A percentile compares a stretch with the other conserved stretches of the same genome.
Evolutionary conservation across 2,329 filamentous ascomycete species (phyloP).

Genomic region (Fusarium albosuccineum): DNA sequence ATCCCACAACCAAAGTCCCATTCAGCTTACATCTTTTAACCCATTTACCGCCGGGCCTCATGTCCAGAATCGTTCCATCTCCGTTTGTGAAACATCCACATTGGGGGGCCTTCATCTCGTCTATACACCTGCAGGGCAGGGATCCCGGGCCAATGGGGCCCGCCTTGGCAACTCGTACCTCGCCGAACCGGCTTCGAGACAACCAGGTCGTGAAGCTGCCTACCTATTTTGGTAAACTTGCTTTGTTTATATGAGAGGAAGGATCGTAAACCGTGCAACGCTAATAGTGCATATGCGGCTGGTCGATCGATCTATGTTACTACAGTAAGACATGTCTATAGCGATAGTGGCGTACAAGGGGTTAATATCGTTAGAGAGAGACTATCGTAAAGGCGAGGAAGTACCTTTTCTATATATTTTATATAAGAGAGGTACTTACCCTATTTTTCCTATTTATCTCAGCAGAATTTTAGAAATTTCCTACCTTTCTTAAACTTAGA

Average conservation of each 20-base stretch:
- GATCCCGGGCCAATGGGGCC: background rate
- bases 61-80: background rate
- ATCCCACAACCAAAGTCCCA: background rate
- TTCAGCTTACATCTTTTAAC: background rate
- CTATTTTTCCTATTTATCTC: no score
- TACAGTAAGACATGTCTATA: no score
- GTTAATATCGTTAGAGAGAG: no score
- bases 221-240: background rate
- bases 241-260: background rate
- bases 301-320: no score
- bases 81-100: background rate
- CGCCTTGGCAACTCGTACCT: background rate
- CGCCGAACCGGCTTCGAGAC: background rate
- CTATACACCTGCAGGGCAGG: background rate
- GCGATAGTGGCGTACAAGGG: no score
- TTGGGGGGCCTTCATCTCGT: constrained; percentile 1
- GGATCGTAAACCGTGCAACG: background rate
- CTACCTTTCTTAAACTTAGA: no score
- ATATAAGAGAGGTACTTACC: no score
- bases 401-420: no score
- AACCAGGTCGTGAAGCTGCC: background rate
- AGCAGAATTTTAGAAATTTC: no score
- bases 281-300: no score
- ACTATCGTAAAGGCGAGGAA: no score
- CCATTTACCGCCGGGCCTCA: background rate